Percentiles rank a stretch among this genome's conserved stretches.
phyloP scores from a whole-genome alignment of 2,329 filamentous ascomycete genomes.

The Kalmusia sp. region DNA sequence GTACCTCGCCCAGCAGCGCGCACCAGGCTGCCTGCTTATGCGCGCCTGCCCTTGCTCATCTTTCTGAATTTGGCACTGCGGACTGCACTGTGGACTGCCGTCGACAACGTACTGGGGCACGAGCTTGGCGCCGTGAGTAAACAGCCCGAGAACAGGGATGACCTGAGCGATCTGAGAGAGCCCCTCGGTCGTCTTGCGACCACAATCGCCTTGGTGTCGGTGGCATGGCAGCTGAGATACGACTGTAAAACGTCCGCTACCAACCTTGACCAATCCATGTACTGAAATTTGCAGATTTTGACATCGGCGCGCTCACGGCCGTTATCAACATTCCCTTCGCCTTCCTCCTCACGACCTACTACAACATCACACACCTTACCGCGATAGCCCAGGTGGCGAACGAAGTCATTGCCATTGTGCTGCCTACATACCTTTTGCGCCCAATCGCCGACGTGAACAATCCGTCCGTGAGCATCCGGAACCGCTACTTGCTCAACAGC shows the following conservation, averaged over 20 bases:
- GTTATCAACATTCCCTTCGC: conserved; percentile 78
- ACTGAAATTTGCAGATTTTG: conserved; percentile 37
- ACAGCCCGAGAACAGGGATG: conserved; percentile 40
- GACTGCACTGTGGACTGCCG: conserved; percentile 68
- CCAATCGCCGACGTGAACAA: conserved; percentile 70
- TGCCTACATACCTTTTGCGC: conserved; percentile 79
- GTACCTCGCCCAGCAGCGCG: conserved; percentile 1
- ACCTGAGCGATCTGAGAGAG: conserved; percentile 66
- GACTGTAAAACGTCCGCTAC: conserved; percentile 63
- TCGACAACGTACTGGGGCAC: conserved; percentile 65
- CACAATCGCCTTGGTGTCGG: conserved; percentile 70
- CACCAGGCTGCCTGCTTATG: conserved; percentile 35
- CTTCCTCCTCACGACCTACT: conserved; percentile 80
- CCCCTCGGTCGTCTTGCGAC: conserved; percentile 62
- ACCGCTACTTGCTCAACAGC: conserved; percentile 51
- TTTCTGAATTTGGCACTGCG: conserved; percentile 67
- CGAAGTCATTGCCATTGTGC: conserved; percentile 71
- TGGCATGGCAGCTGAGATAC: conserved; percentile 77
- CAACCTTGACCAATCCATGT: background rate
- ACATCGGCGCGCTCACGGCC: conserved; percentile 56
- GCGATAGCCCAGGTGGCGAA: conserved; percentile 69
- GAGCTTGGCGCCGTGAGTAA: conserved; percentile 74
- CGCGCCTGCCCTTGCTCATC: conserved; percentile 54
- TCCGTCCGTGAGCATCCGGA: conserved; percentile 53
- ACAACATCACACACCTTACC: conserved; percentile 69